Evolutionary conservation across 2,329 filamentous ascomycete genomes (phyloP).

Genomic region (Colletotrichum sp.): DNA sequence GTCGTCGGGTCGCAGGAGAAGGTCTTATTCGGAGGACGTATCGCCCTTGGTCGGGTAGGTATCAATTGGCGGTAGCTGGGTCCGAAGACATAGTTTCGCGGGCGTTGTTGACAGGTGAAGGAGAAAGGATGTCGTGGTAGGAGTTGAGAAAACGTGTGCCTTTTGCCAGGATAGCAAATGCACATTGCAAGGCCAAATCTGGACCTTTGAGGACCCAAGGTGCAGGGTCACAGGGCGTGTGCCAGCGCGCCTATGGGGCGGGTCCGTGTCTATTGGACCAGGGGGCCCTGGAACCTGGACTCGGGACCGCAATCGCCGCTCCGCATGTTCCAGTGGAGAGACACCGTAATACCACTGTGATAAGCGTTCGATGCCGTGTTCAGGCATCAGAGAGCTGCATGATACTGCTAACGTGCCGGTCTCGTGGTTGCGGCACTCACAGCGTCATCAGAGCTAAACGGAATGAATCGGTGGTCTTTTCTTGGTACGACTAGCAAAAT

Average conservation of each 20-base stretch:
- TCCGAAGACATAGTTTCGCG: constrained; percentile 16
- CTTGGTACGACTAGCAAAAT: background rate
- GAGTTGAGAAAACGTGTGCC: constrained; percentile 20
- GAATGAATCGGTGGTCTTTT: background rate
- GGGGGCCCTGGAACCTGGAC: constrained; percentile 6
- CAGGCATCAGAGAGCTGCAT: background rate
- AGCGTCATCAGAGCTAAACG: background rate
- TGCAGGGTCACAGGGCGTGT: constrained; percentile 1
- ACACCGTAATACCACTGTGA: background rate
- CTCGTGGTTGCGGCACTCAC: background rate
- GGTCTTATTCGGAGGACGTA: background rate
- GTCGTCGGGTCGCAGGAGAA: background rate
- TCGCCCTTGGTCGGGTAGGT: constrained; percentile 4
- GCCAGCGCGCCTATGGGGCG: constrained; percentile 13
- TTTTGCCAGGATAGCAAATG: constrained; percentile 16
- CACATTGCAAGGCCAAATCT: constrained; percentile 3
- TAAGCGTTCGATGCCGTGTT: background rate
- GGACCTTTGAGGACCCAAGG: background rate
- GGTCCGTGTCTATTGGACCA: constrained; percentile 10
- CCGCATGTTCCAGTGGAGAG: background rate
- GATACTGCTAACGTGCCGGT: background rate
- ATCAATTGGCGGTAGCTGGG: constrained; percentile 10
- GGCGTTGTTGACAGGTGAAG: background rate
- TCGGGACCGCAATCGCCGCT: constrained; percentile 13
- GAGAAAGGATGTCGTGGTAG: constrained; percentile 2